Evolutionary conservation across 2,329 filamentous ascomycete species (phyloP).

Genomic region (Verticillium zaregamsianum): DNA sequence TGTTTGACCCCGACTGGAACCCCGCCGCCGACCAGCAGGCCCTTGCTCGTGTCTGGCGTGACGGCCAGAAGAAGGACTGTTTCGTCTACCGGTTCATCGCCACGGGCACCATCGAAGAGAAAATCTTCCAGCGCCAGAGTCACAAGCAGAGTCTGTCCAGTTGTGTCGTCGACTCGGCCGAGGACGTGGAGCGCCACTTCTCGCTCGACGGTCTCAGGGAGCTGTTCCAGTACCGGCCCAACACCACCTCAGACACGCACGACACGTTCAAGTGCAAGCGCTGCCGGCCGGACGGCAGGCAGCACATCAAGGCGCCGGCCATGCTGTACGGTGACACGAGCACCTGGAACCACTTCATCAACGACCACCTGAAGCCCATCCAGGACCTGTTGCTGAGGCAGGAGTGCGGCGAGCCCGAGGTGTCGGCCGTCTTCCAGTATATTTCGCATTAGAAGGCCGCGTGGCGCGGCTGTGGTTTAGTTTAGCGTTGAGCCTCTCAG

Average conservation of each 20-base stretch:
- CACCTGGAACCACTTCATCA: constrained; percentile 98
- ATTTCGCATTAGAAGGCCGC: constrained; percentile 67
- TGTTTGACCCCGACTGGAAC: constrained; percentile 98
- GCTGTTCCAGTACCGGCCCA: constrained; percentile 84
- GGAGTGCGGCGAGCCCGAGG: constrained; percentile 71
- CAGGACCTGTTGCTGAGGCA: constrained; percentile 89
- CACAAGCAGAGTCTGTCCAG: constrained; percentile 97
- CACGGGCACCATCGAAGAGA: constrained; percentile 96
- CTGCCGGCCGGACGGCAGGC: constrained; percentile 81
- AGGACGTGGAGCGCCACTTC: constrained; percentile 97
- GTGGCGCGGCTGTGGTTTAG: no score
- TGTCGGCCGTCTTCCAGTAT: constrained; percentile 97
- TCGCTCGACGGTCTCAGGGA: constrained; percentile 86
- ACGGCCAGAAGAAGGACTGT: constrained; percentile 98
- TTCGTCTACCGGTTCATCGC: constrained; percentile 99
- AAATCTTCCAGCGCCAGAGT: constrained; percentile 97
- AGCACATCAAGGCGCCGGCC: constrained; percentile 84
- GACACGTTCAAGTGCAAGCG: constrained; percentile 99
- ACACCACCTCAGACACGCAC: constrained; percentile 89
- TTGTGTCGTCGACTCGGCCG: constrained; percentile 91
- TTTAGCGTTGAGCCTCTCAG: background rate
- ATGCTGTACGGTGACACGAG: constrained; percentile 98
- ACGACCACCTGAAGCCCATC: constrained; percentile 73
- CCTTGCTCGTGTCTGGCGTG: constrained; percentile 94
- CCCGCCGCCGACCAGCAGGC: constrained; percentile 97